Evolutionary conservation across 495 filamentous ascomycete genomes (phyloP), one percentile per base, ranked within the genome.

Genomic region (Staphylotrichum longicolle): DNA sequence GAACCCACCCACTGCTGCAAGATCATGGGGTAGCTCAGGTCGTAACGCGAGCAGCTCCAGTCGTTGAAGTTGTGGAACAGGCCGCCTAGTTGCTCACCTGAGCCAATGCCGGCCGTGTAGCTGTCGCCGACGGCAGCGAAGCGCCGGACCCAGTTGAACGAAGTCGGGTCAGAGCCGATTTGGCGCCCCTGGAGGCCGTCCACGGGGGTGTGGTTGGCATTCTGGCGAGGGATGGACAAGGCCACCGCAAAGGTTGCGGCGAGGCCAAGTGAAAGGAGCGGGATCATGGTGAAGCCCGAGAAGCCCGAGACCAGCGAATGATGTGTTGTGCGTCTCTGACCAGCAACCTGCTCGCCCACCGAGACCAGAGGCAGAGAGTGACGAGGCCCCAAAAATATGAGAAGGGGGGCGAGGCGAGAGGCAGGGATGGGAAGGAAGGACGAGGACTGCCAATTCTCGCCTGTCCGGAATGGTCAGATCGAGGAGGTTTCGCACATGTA

Each of bases 31-130:
- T 40, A 53, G 7, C 27, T 15, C 1, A 39, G 35, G 14, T 53
- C 50, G 50, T 53, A 53, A 14, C 50, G 33, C 5, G 50, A 53
- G 50, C 50, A 53, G 14, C n/a, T 27, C 50, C 50, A 53, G 34
- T 37, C 50, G n/a, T 53, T 53, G 50, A 20, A 15, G 50, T 39
- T 37, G 34, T 39, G 35, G 14, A 53, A 37, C 3, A 40, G 14
- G 14, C 35, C 35, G 7, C 50, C 50, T 14, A 53, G 34, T 30
- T 53, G 50, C n/a, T 53, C 35, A 6, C 50, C 50, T 7, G 50
- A 53, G 14, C 50, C 50, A n/a, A 53, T 53, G 5, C 50, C 50
- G 33, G 50, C 50, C 3, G 34, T 40, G 33, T 39, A 53, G 7
- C 50, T 53, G 50, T 53, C 50, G 1, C 50, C 50, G 9, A 53